Evolutionary conservation across 345 rosid species (phyloP), one percentile per base, ranked within the genome.

Genomic region (Pelargonium nanum): DNA sequence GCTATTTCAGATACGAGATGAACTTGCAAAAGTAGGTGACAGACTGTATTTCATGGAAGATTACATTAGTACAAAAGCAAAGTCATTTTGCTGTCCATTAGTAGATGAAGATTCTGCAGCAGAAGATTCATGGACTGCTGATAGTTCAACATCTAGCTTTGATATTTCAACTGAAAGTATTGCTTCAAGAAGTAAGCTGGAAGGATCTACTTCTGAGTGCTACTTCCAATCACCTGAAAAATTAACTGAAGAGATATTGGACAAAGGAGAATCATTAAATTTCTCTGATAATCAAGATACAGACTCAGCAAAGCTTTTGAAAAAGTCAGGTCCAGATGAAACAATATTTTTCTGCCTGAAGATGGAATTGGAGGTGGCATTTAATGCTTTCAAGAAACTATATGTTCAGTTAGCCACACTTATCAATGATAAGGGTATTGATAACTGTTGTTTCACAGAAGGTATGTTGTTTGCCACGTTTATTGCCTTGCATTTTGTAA

Each of bases 61-160:
- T 68, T 64, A 61, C 66, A 56, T 83, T 60, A 66, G 65, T 61
- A 62, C 45, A 60, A 77, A 74, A 65, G 63, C 55, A 55, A 60
- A 58, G 45, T 53, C 60, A 62, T 57, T 58, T 58, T 57, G 65
- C 24, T 57, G 53, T 63, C 64, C 55, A 19, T 61, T 72, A 24
- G 71, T 23, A 57, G 81, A 78, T 61, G 85, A 69, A 65, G 62
- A 67, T 66, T 53, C 53, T 54, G 72, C 67, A 22, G 83, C 83
- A 59, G 72, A 61, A 65, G 77, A 81, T 68, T 72, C 66, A 40
- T 75, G 65, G 78, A 80, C 77, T 77, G 65, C 76, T 67, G 78
- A 74, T 70, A 70, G 66, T 77, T 85, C 79, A 53, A 70, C 76
- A 57, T 83, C 82, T 66, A 74, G 74, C 65, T 81, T 81, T 67